A percentile compares a stretch with the other conserved stretches of the same genome.
Evolutionary conservation across 2,329 filamentous ascomycete genomes (phyloP).

Genomic region (Penicillium concentricum): DNA sequence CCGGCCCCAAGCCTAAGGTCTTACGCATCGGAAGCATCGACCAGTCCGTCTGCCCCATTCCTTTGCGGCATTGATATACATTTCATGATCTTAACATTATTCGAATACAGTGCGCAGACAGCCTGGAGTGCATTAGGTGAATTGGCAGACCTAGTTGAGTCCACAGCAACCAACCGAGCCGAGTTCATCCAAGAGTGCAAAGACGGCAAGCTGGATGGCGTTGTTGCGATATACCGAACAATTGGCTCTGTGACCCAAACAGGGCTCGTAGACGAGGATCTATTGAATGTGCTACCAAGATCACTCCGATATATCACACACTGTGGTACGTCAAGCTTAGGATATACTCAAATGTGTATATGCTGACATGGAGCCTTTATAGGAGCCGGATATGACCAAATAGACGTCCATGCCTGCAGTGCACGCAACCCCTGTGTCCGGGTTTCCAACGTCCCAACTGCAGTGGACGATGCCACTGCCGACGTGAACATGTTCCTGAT

Average conservation of each 20-base stretch:
- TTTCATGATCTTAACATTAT: not conserved
- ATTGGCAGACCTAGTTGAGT: conserved; percentile 64
- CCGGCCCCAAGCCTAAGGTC: conserved; percentile 53
- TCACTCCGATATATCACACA: conserved; percentile 41
- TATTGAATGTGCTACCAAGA: conserved; percentile 55
- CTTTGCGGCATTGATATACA: not conserved
- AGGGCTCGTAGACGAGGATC: conserved; percentile 67
- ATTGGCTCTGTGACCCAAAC: conserved; percentile 65
- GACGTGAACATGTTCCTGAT: conserved; percentile 79
- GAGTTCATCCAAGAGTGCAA: conserved; percentile 69
- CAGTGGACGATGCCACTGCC: conserved; percentile 79
- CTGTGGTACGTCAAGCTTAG: conserved; percentile 32
- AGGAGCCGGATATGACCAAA: conserved; percentile 84
- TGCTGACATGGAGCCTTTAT: not conserved
- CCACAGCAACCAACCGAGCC: conserved; percentile 60
- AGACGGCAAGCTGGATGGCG: conserved; percentile 64
- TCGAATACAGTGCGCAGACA: conserved; percentile 53
- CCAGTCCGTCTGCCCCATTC: conserved; percentile 51
- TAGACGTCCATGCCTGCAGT: conserved; percentile 72
- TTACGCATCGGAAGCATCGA: conserved; percentile 63
- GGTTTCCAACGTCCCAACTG: conserved; percentile 79
- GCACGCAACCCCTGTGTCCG: conserved; percentile 57
- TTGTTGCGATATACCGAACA: conserved; percentile 67
- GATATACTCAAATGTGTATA: not conserved
- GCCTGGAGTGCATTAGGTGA: conserved; percentile 62